Evolutionary conservation across 2,329 filamentous ascomycete genomes (phyloP), one percentile per base, ranked within the genome.

Genomic region (Trichophaea hybrida): DNA sequence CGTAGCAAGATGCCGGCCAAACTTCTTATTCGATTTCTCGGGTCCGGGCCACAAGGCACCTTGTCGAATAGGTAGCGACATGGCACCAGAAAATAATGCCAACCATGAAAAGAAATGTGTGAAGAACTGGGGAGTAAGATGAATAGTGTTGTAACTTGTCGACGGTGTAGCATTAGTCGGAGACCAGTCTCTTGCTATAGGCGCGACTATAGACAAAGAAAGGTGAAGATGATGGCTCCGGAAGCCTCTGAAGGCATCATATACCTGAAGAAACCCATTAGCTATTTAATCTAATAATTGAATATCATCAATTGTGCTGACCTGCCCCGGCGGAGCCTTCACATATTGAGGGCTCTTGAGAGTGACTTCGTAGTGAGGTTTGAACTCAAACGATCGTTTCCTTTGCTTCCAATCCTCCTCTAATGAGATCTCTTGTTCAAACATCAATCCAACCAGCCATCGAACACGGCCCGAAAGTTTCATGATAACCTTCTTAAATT

Each of bases 91-190:
- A 72, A 98, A 98, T 66, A 97, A 82, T 0, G 86, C 91, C 89
- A 90, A 97, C 93, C 93, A 98, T 59, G 84, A 83, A 74, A 90
- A 97, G 76, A 98, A 98, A 71, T 98, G 93, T 0, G 91, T 96
- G 71, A 98, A 98, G 75, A 98, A 95, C 6, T 90, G 84, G 5
- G 93, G 93, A 1, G 87, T 93, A 34, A 98, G 78, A 72, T 98
- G 94, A 1, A 97, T 86, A 0, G 91, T 89, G 70, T 98, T 98
- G 75, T 98, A 98, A 70, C 91, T 97, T 64, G 83, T 81, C 1
- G 90, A 94, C 2, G 85, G 80, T 65, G 86, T 82, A 2, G 82
- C 75, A 67, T 85, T 86, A 2, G 84, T 79, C 1, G 87, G 80
- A 40, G 83, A 79, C 93, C 91, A 96, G 68, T 96, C 85, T 44